Conservation (phyloP, 305 asterid species). For the Solanum hybrid region DNA sequence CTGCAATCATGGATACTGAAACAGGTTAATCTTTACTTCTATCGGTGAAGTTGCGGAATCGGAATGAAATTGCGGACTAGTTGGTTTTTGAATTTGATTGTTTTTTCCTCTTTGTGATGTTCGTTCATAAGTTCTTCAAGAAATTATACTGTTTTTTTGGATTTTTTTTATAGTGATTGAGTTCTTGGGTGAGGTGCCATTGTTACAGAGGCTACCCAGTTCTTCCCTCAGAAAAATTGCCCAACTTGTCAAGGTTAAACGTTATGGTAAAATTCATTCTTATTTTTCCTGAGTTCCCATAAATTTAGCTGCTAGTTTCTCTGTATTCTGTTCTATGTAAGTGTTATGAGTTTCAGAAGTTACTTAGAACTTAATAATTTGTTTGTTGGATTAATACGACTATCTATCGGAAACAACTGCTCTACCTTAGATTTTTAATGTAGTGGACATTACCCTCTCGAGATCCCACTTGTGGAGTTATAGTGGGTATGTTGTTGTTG, state of each 20-base stretch:
- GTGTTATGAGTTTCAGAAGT: neutral
- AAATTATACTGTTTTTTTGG: neutral
- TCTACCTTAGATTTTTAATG: neutral
- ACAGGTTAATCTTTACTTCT: slow-evolving; percentile 16
- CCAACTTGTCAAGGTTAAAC: slow-evolving; percentile 43
- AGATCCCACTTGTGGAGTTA: neutral
- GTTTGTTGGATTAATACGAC: neutral
- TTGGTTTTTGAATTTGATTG: neutral
- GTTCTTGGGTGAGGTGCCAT: slow-evolving; percentile 82
- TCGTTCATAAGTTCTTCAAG: neutral
- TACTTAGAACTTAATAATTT: neutral
- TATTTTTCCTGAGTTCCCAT: neutral
- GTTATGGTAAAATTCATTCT: slow-evolving; percentile 34
- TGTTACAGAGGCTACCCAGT: slow-evolving; percentile 82
- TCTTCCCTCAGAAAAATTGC: slow-evolving; percentile 73
- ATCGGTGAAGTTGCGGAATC: neutral
- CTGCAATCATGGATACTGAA: neutral
- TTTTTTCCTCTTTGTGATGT: neutral
- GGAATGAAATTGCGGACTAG: neutral
- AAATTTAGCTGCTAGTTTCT: neutral
- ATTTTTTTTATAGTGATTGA: slow-evolving; percentile 50
- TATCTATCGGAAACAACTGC: neutral
- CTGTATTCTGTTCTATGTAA: neutral
- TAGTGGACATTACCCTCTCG: neutral
- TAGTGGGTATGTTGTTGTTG: neutral